Base-by-base conservation (phyloP, 2,329 filamentous ascomycete species). In the Aspergillus ochraceus region DNA sequence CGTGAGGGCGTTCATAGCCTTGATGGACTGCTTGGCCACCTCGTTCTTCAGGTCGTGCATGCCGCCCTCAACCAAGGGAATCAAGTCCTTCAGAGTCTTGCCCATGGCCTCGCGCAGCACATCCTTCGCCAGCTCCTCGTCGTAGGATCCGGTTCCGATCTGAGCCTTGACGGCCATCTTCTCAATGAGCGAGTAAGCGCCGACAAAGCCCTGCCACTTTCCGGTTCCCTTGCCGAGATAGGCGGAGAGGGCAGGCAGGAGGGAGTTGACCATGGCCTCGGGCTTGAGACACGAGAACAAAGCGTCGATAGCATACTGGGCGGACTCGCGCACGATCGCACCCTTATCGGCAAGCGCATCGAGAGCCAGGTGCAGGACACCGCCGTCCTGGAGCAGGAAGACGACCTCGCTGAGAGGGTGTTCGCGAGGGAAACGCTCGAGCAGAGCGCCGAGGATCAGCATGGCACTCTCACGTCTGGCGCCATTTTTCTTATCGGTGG, bases 21-120 rank as follows among this genome's bases (percentile, higher is more conserved):
- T 89, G 72, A 91, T 81, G n/a, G 95, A 88, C 80, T 96, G 91
- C 82, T 97, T 98, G 76, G 80, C 78, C 57, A 87, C 84, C 72
- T 98, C 95, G 52, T 82, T 73, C 84, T 99, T 99, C 74, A 99
- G 83, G 75, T 99, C 95, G 79, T 97, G 92, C 94, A 99, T 98
- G 68, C 92, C 92, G 56, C 83, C 84, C 79, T 98, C 95, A 59
- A 96, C 92, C 49, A 97, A 81, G 24, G 95, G 95, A 64, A 99
- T 98, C 68, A 99, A 81, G 54, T 87, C 84, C 66, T 94, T 92
- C 55, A 98, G 84, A 29, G 74, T 76, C 66, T 75, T 89, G 66
- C 96, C 94, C 91, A 99, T 94, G 52, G 91, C 84, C 69, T 96
- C 91, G 65, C 95, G 87, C 59, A 99, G 83, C 52, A 97, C 81